A percentile compares a stretch with the other conserved stretches of the same genome.
phyloP scores from a whole-genome alignment of 148 eudicot genomes.

The Silene conica region DNA sequence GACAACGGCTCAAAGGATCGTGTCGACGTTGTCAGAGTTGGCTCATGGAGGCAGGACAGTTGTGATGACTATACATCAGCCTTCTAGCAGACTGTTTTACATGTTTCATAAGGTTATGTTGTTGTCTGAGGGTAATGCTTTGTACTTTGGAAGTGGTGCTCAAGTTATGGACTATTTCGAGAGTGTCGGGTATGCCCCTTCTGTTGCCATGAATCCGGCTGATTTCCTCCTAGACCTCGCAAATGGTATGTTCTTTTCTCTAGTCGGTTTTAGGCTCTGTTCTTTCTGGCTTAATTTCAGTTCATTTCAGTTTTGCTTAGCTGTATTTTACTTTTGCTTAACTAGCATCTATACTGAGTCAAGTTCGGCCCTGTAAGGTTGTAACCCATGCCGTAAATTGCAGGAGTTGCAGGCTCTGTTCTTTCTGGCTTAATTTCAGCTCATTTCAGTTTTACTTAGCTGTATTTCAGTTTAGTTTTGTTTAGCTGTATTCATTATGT shows the following conservation, averaged over 20 bases:
- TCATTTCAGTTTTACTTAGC: too few species aligned
- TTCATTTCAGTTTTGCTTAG: too few species aligned
- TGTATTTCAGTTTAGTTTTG: too few species aligned
- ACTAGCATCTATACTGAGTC: too few species aligned
- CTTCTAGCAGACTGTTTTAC: conserved; percentile 70
- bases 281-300: too few species aligned
- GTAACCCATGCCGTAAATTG: too few species aligned
- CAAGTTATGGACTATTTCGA: conserved; percentile 63
- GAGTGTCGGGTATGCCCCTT: conserved; percentile 50
- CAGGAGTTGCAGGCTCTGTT: too few species aligned
- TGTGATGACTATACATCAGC: conserved; percentile 81
- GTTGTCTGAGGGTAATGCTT: conserved; percentile 57
- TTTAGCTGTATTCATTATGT: too few species aligned
- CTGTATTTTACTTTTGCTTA: too few species aligned
- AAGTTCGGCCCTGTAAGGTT: too few species aligned
- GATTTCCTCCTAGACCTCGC: conserved; percentile 84
- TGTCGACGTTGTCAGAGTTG: conserved; percentile 49
- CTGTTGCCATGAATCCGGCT: conserved; percentile 73
- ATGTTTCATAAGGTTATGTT: conserved; percentile 72
- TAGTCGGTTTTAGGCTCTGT: too few species aligned
- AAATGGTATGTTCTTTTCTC: conserved; percentile 37
- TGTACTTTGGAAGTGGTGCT: conserved; percentile 62
- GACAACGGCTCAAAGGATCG: conserved; percentile 76
- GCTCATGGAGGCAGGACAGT: conserved; percentile 59
- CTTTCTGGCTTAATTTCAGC: too few species aligned